These are phyloP conservation scores for Amaranthus tricolor DNA, from an alignment of 179 eudicot species.

Conservation along the genomic window DNA sequence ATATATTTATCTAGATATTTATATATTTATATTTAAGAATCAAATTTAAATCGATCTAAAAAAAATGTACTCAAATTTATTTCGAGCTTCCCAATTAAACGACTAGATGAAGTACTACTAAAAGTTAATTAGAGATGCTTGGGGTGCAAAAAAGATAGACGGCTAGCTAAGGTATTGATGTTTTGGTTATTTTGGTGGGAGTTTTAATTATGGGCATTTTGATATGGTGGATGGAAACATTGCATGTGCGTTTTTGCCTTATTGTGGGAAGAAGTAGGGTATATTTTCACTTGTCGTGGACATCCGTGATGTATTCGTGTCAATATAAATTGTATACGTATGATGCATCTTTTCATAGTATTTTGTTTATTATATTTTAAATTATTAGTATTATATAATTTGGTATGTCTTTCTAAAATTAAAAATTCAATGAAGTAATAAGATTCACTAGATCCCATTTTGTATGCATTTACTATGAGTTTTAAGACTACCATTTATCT, in stretches of 20 bases:
- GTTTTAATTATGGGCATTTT: constrained; percentile 29
- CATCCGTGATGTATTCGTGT: constrained; percentile 7
- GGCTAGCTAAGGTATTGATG: constrained; percentile 27
- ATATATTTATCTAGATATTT: neutral
- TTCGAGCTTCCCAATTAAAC: neutral
- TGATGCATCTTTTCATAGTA: neutral
- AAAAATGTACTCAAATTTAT: too few species aligned
- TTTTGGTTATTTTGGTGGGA: constrained; percentile 35
- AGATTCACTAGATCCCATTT: too few species aligned
- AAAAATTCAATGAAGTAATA: too few species aligned
- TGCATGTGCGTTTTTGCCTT: constrained; percentile 55
- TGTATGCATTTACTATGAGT: too few species aligned
- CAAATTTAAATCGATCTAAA: too few species aligned
- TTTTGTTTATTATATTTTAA: neutral
- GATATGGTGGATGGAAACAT: constrained; percentile 49
- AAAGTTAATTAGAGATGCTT: constrained; percentile 29
- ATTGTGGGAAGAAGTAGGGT: constrained; percentile 22
- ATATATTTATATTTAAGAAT: too few species aligned
- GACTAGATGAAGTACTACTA: neutral
- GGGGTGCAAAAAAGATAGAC: constrained; percentile 30
- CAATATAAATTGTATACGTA: neutral
- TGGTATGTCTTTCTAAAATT: too few species aligned
- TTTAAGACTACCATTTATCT: too few species aligned
- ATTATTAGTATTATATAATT: too few species aligned
- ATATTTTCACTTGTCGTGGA: constrained; percentile 10